These are phyloP conservation scores for Diaporthe velutina DNA, from an alignment of 2,329 filamentous ascomycete species.

Conservation along the genomic window DNA sequence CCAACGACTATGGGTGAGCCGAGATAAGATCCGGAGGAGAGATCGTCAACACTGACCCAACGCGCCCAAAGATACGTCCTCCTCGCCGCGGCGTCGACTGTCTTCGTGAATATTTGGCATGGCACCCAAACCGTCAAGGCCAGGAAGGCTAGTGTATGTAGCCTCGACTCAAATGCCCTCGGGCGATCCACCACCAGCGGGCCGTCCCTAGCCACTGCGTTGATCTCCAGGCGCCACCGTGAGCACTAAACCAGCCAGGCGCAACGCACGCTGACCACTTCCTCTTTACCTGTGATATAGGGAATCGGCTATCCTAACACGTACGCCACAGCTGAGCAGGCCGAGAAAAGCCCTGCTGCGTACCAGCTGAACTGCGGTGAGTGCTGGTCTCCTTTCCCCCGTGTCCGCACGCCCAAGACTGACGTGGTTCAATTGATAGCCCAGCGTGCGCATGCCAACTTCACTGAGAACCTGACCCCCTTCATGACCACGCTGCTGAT, in stretches of 20 bases:
- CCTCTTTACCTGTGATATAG: background rate
- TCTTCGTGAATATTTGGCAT: constrained; percentile 71
- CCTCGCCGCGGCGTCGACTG: constrained; percentile 66
- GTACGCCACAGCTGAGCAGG: constrained; percentile 68
- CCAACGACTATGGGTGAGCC: constrained; percentile 65
- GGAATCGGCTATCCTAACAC: constrained; percentile 68
- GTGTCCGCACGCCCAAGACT: background rate
- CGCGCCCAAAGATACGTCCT: constrained; percentile 69
- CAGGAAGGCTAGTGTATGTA: constrained; percentile 60
- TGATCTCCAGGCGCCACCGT: background rate
- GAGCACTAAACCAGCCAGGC: background rate
- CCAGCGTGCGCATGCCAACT: constrained; percentile 74
- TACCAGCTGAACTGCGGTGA: constrained; percentile 73
- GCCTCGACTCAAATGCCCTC: background rate
- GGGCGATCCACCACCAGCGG: background rate
- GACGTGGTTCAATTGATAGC: constrained; percentile 50
- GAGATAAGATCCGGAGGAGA: background rate
- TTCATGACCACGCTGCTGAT: constrained; percentile 67
- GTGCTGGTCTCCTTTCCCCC: constrained; percentile 39
- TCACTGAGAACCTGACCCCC: constrained; percentile 70
- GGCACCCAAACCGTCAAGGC: constrained; percentile 57
- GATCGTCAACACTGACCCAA: background rate
- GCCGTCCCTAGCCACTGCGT: background rate
- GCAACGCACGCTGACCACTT: background rate
- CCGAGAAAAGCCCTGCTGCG: constrained; percentile 66